Conservation (phyloP, 768 basidiomycete species). For the Fistulinella prunicolor region DNA sequence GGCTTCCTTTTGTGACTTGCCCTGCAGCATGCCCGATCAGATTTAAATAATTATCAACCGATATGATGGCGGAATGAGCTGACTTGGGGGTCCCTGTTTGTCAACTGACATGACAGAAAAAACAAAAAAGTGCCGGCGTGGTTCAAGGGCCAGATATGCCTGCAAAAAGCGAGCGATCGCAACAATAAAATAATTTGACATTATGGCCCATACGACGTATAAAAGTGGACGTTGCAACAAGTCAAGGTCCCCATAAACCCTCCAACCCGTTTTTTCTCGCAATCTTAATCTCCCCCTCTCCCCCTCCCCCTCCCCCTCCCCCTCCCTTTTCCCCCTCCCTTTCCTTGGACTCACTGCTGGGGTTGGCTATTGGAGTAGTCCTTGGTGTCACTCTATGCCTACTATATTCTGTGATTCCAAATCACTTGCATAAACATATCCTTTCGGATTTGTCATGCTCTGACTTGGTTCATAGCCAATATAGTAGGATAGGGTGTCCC, state of each 20-base stretch:
- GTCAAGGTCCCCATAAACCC: neutral
- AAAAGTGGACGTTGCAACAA: constrained; percentile 15
- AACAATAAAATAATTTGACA: constrained; percentile 5
- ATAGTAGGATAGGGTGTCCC: constrained; percentile 47
- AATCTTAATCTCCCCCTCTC: constrained; percentile 12
- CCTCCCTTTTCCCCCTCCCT: neutral
- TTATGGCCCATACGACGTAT: constrained; percentile 5
- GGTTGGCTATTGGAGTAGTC: constrained; percentile 14
- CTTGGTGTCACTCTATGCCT: constrained; percentile 31
- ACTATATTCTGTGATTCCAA: constrained; percentile 42
- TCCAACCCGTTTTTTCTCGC: constrained; percentile 18
- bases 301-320: neutral
- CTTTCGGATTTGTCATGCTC: constrained; percentile 32
- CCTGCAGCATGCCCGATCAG: constrained; percentile 25
- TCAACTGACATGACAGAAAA: constrained; percentile 20
- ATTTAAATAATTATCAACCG: constrained; percentile 15
- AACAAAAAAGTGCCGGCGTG: constrained; percentile 6
- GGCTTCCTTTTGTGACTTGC: constrained; percentile 25
- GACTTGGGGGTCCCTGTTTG: constrained; percentile 1
- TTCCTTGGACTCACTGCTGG: constrained; percentile 11
- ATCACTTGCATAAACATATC: constrained; percentile 28
- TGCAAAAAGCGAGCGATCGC: constrained; percentile 8
- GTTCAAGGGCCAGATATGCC: constrained; percentile 6
- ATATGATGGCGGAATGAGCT: constrained; percentile 3
- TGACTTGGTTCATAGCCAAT: constrained; percentile 59